Base-by-base conservation (phyloP, 495 filamentous ascomycete genomes). In the Penicillium fimorum region DNA sequence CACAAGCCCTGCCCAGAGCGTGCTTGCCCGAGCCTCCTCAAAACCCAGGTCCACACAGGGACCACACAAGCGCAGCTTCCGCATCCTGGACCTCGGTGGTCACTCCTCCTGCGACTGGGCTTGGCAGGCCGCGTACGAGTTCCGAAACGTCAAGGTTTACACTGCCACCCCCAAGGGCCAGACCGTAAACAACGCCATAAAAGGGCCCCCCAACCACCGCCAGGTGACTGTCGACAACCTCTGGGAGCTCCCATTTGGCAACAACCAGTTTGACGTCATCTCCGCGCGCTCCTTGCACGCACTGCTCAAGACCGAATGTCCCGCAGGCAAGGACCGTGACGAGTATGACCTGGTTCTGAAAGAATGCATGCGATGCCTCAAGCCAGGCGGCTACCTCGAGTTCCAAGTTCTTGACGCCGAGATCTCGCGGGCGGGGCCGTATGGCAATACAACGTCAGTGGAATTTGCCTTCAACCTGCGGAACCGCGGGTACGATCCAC, bases 371-470 rank as follows among this genome's bases (percentile, higher is more conserved):
- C 92, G 94, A 52, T 86, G 90, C 53, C 84, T 98, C 63, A 94
- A 93, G 73, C 94, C 92, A 0, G 93, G 92, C 47, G 94, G 94
- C 13, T 91, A 90, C 70, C 76, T 98, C 57, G 93, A 98, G 65
- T 98, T 91, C 78, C 83, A 82, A 53, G 73, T 97, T 7, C 80
- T 97, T 62, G 94, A 98, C 70, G 86, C 91, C 1, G 91, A 94
- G 62, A 83, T 97, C 63, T 84, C 93, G 38, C 91, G 89, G 53
- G 87, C 90, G 2, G 92, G 92, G 0, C 83, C 88, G 0, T 76
- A 84, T 45, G 89, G 84, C 22, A 81, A 87, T 45, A 89, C 91
- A n/a, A 84, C 91, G 56, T 86, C 85, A 22, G 88, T 92, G 35
- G 91, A 96, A 62, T 97, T 97, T 66, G 87, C 85, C 40, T 94